Evolutionary conservation across 2,329 filamentous ascomycete genomes (phyloP), one percentile per base, ranked within the genome.

Genomic region (Zasmidium angulare): DNA sequence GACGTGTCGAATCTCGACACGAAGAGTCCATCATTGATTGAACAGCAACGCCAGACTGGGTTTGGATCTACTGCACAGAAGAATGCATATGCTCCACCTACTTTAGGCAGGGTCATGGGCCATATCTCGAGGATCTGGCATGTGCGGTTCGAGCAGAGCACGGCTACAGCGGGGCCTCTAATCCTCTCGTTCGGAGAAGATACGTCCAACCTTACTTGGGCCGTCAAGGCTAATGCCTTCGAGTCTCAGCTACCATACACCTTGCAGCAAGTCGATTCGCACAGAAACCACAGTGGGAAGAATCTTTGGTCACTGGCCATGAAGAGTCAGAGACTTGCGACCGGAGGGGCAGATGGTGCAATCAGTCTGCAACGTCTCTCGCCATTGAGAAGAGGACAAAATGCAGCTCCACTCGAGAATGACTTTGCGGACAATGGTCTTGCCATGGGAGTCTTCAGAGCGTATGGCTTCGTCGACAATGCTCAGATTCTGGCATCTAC

Each of bases 121-220:
- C 95, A 99, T 74, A 77, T 84, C 2, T 96, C 93, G 7, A 85
- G 95, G 59, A 96, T 99, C 65, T 99, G 95, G 95, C 84, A 86
- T 49, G 86, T 96, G 9, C 82, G 84, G 56, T 95, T 97, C 65
- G 51, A 24, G 14, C 22, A 53, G 19, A 29, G 21, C 20, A 36
- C 26, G 36, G n/a, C 6, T 23, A 46, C 7, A 1, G 11, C 22
- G 10, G 21, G 2, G 9, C 14, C 26, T 10, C 10, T 9, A 6
- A 22, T 20, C 6, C 26, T 91, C 46, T 96, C 93, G 0, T 89
- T 92, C 66, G 91, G 93, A 11, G 93, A 97, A 75, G 93, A 97
- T 74, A 85, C 89, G 9, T 90, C 89, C 4, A 84, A 85, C 55
- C 87, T 93, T 67, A 79, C 83, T 62, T 97, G 93, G 78, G 66